phyloP scores from a whole-genome alignment of 169 alveolate genomes.

The Plasmodium vivax region DNA sequence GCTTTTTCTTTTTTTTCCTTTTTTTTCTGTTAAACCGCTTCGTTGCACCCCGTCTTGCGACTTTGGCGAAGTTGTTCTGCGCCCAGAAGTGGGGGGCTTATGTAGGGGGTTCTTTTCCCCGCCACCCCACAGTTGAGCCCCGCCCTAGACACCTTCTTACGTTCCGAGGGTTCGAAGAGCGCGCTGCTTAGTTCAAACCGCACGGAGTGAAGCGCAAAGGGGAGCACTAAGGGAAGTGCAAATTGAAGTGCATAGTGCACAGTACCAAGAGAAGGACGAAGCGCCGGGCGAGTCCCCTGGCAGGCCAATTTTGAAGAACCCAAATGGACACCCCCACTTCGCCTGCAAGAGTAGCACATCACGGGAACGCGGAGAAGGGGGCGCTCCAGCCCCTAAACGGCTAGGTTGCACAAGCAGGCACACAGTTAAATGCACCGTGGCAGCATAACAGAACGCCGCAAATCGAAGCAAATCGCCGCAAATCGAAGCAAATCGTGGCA shows the following conservation, averaged over 20 bases:
- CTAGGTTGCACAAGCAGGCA: neutral
- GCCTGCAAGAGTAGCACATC: neutral
- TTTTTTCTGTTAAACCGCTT: neutral
- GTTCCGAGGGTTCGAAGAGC: slow-evolving; percentile 5
- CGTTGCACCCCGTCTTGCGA: neutral
- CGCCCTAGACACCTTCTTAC: neutral
- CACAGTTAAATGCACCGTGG: neutral
- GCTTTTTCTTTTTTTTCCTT: neutral
- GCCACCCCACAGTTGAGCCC: neutral
- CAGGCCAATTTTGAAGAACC: neutral
- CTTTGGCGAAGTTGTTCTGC: neutral
- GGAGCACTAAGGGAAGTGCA: neutral
- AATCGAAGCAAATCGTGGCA: neutral
- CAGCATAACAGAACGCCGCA: neutral
- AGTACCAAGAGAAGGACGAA: neutral
- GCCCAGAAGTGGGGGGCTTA: neutral
- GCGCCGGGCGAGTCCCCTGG: neutral
- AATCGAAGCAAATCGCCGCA: neutral
- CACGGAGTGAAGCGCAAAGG: neutral
- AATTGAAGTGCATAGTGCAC: neutral
- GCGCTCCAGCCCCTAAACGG: neutral
- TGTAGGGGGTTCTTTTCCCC: neutral
- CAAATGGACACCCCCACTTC: neutral
- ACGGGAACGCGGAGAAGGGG: neutral
- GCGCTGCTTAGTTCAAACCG: neutral